Evolutionary conservation across 306 rosid species (phyloP).

Genomic region (Datisca glomerata): DNA sequence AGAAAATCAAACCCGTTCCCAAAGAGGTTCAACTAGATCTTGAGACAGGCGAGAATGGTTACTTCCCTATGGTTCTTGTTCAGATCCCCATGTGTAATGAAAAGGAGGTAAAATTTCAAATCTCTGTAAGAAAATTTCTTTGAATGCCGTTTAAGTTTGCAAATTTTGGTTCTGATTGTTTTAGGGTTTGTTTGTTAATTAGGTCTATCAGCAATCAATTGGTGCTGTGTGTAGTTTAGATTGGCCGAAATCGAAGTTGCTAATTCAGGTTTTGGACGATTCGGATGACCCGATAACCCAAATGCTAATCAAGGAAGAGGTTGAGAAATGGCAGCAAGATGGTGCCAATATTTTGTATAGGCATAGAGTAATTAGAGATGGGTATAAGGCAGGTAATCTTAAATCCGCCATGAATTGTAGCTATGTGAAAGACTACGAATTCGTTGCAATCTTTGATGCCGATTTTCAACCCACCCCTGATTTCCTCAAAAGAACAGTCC

Average conservation of each 20-base stretch:
- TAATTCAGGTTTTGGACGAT: conserved; percentile 81
- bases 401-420: conserved; percentile 95
- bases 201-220: conserved; percentile 91
- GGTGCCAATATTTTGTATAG: conserved; percentile 66
- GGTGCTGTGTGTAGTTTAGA: conserved; percentile 75
- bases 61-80: conserved; percentile 74
- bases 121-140: neutral
- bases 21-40: conserved; percentile 36
- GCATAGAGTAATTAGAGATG: conserved; percentile 70
- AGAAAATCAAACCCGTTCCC: conserved; percentile 68
- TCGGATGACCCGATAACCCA: conserved; percentile 78
- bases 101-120: conserved; percentile 39
- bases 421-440: conserved; percentile 73
- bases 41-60: conserved; percentile 63
- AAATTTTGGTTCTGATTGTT: conserved; percentile 9
- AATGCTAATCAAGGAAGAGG: conserved; percentile 55
- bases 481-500: conserved; percentile 69
- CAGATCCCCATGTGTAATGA: conserved; percentile 99
- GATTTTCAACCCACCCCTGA: conserved; percentile 85
- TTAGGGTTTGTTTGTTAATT: conserved; percentile 1
- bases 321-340: conserved; percentile 66
- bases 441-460: conserved; percentile 78
- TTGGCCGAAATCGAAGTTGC: conserved; percentile 66
- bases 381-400: conserved; percentile 87
- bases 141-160: no score